phyloP scores from a whole-genome alignment of 140 eudicot species.

The Erigeron philadelphicus region DNA sequence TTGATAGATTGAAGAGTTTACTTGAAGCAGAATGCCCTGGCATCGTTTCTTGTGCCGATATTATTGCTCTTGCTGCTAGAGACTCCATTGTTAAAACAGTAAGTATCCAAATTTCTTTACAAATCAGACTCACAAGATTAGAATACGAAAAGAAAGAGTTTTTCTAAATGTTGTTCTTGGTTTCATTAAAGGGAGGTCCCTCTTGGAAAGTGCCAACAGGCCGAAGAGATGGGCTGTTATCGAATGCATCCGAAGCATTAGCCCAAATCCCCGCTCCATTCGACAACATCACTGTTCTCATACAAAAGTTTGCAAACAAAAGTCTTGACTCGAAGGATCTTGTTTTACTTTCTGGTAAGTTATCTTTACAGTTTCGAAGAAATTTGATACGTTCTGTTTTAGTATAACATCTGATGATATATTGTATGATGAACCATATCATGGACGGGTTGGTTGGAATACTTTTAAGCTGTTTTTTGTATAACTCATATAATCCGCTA shows the following conservation, averaged over 20 bases:
- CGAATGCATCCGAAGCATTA: constrained; percentile 63
- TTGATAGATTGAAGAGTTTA: constrained; percentile 54
- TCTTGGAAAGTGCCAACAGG: constrained; percentile 84
- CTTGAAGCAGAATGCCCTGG: constrained; percentile 78
- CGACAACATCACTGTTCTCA: constrained; percentile 51
- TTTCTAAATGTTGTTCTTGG: background rate
- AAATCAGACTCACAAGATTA: background rate
- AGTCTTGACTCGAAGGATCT: constrained; percentile 74
- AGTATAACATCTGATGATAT: too few relatives aligned
- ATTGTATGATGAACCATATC: too few relatives aligned
- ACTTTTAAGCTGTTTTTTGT: too few relatives aligned
- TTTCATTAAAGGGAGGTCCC: constrained; percentile 66
- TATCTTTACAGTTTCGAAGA: background rate
- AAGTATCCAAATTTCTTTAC: constrained; percentile 7
- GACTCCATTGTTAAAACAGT: constrained; percentile 60
- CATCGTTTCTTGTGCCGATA: constrained; percentile 79
- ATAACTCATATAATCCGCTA: too few relatives aligned
- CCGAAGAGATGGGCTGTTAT: constrained; percentile 68
- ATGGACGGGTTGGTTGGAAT: too few relatives aligned
- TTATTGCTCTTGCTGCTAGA: constrained; percentile 59
- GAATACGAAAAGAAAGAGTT: background rate
- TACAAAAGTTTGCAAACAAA: constrained; percentile 54
- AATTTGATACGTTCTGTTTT: background rate
- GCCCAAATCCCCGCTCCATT: constrained; percentile 61
- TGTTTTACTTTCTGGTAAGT: constrained; percentile 74